Evolutionary conservation across 2,329 filamentous ascomycete species (phyloP).

Genomic region (Botrytis galanthina): DNA sequence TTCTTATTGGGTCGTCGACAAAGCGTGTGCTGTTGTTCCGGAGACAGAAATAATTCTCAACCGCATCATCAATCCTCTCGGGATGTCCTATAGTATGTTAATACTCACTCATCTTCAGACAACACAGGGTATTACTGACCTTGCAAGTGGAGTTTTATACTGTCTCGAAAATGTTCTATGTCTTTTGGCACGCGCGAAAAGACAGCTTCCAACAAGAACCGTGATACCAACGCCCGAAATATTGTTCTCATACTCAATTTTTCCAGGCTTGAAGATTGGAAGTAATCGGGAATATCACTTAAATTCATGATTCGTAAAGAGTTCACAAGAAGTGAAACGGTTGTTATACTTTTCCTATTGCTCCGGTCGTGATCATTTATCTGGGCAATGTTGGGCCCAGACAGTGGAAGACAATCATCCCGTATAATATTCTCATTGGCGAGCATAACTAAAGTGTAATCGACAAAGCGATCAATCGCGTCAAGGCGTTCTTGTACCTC

Average conservation of each 20-base stretch:
- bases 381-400: not conserved
- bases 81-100: not conserved
- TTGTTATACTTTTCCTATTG: not conserved
- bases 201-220: not conserved
- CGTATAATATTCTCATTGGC: not conserved
- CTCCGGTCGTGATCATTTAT: not conserved
- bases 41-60: not conserved
- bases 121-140: not conserved
- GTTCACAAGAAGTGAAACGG: not conserved
- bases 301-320: not conserved
- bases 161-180: not conserved
- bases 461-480: not conserved
- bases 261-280: not conserved
- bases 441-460: not conserved
- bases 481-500: not conserved
- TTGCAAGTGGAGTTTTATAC: not conserved
- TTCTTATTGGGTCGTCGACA: not conserved
- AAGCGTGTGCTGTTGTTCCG: not conserved
- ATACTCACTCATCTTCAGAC: not conserved
- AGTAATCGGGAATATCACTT: not conserved
- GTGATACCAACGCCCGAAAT: not conserved
- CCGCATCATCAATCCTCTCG: not conserved
- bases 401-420: not conserved
- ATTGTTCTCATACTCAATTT: not conserved
- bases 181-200: not conserved